A percentile compares a stretch with the other conserved stretches of the same genome.
Evolutionary conservation across 208 protist genomes (phyloP).

Genomic region (Wallacemonas rigidus): DNA sequence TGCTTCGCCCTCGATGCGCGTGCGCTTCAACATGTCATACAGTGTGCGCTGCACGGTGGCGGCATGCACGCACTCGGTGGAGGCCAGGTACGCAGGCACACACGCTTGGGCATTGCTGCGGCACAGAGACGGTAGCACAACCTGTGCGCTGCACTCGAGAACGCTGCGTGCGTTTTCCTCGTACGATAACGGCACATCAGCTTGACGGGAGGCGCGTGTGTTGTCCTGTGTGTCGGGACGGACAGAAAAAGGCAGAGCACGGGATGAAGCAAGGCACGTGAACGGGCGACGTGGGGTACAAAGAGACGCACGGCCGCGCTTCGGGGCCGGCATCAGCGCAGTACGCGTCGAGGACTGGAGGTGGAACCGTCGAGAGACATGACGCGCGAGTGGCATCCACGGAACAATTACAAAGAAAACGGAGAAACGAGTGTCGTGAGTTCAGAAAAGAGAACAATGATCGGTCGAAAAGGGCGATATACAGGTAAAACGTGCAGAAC

Average conservation of each 20-base stretch:
- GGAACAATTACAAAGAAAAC: not conserved
- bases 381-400: constrained; percentile 2
- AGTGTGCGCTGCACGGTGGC: constrained; percentile 3
- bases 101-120: not conserved
- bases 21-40: constrained; percentile 15
- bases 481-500: no score
- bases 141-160: not conserved
- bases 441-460: no score
- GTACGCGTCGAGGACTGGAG: not conserved
- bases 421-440: no score
- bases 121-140: not conserved
- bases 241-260: no score
- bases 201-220: not conserved
- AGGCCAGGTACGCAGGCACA: no score
- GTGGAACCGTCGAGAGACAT: not conserved
- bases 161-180: not conserved
- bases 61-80: not conserved
- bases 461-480: no score
- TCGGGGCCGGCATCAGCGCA: not conserved
- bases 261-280: not conserved
- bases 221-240: no score
- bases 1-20: not conserved
- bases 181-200: not conserved
- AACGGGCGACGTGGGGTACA: not conserved
- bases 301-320: not conserved